Evolutionary conservation across 2,329 filamentous ascomycete genomes (phyloP).

Genomic region (Orbilia brochopaga): DNA sequence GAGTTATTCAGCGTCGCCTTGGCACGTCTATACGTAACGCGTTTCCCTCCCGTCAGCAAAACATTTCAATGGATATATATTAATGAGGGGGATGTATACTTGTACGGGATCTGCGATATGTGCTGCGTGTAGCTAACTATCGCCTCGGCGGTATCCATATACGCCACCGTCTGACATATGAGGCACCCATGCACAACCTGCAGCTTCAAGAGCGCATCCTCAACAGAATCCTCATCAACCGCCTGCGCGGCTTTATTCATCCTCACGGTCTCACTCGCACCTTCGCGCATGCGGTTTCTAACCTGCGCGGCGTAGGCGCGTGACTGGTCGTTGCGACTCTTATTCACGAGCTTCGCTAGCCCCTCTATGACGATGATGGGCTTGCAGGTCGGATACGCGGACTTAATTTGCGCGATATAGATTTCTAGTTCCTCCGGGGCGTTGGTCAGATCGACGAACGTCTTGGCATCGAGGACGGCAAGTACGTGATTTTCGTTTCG

Average conservation of each 20-base stretch:
- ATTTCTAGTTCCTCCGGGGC: slow-evolving; percentile 63
- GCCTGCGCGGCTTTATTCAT: slow-evolving; percentile 27
- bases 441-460: slow-evolving; percentile 69
- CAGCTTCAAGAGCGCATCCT: slow-evolving; percentile 72
- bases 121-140: slow-evolving; percentile 77
- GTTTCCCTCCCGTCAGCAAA: too few relatives aligned
- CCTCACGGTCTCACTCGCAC: slow-evolving; percentile 45
- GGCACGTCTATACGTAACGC: slow-evolving; percentile 9
- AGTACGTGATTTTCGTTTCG: slow-evolving; percentile 67
- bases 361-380: slow-evolving; percentile 77
- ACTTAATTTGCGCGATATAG: slow-evolving; percentile 66
- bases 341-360: slow-evolving; percentile 69
- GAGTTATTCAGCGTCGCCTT: slow-evolving; percentile 38
- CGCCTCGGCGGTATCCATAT: slow-evolving; percentile 73
- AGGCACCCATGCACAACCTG: slow-evolving; percentile 72
- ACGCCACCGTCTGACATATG: slow-evolving; percentile 70
- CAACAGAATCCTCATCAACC: slow-evolving; percentile 72
- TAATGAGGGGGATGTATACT: slow-evolving; percentile 57
- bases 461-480: slow-evolving; percentile 67
- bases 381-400: slow-evolving; percentile 63
- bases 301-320: slow-evolving; percentile 72
- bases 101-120: slow-evolving; percentile 76
- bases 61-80: too few relatives aligned
- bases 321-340: slow-evolving; percentile 72
- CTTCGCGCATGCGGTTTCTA: slow-evolving; percentile 60